A percentile compares a stretch with the other conserved stretches of the same genome.
Evolutionary conservation across 352 stramenopile genomes (phyloP).

Genomic region (Phytopythium ostracodes): DNA sequence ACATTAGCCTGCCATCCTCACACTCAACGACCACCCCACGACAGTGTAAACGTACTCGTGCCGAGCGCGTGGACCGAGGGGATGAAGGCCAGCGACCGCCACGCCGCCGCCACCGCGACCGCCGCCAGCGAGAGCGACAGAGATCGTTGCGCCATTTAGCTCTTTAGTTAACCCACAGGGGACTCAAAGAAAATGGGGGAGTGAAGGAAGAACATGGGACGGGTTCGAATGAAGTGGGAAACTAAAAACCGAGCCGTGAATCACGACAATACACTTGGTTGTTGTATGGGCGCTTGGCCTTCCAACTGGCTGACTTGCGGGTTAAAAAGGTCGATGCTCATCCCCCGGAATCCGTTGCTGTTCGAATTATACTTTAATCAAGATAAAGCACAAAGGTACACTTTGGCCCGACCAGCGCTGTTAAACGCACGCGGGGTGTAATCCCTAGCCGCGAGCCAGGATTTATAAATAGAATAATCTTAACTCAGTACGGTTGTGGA

Average conservation of each 20-base stretch:
- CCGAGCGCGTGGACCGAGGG: constrained; percentile 21
- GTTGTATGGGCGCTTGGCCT: neutral
- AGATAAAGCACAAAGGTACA: neutral
- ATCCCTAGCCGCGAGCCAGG: neutral
- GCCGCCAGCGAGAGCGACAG: constrained; percentile 10
- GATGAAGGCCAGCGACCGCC: constrained; percentile 11
- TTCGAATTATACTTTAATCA: neutral
- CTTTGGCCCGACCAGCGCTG: neutral
- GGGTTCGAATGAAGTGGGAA: no score
- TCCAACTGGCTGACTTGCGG: neutral
- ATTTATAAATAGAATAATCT: neutral
- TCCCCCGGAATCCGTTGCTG: neutral
- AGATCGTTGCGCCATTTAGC: constrained; percentile 16
- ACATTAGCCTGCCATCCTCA: neutral
- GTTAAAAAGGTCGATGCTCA: neutral
- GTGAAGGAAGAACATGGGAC: neutral
- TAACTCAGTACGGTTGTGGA: no score
- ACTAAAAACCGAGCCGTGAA: no score
- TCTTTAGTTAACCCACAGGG: neutral
- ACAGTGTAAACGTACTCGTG: constrained; percentile 35
- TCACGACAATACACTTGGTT: neutral
- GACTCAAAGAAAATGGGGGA: neutral
- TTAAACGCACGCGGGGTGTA: neutral
- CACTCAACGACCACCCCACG: neutral
- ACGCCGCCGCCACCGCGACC: constrained; percentile 1